phyloP scores from a whole-genome alignment of 2,329 filamentous ascomycete genomes.

The Plectosphaerella sp. region DNA sequence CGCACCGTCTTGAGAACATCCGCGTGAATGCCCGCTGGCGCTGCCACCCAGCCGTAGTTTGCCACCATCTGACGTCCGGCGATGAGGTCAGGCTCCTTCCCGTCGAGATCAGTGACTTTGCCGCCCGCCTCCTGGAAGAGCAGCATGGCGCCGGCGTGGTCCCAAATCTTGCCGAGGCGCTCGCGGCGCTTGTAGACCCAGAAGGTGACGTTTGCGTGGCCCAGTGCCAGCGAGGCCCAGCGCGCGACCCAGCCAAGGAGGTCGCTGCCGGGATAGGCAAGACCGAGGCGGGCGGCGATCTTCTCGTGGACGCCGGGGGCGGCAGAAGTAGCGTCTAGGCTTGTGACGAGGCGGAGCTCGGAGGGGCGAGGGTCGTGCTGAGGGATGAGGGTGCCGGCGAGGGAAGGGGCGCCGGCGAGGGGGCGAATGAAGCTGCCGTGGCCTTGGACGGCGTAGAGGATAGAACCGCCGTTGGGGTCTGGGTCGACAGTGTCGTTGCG shows the following conservation, averaged over 20 bases:
- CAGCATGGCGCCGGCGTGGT: slow-evolving; percentile 56
- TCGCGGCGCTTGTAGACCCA: slow-evolving; percentile 50
- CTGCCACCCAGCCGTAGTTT: slow-evolving; percentile 55
- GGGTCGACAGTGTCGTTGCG: slow-evolving; percentile 39
- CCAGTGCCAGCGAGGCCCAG: slow-evolving; percentile 48
- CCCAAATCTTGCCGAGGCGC: slow-evolving; percentile 52
- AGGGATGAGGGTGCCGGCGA: slow-evolving; percentile 6
- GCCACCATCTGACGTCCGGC: slow-evolving; percentile 41
- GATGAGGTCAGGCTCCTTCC: slow-evolving; percentile 43
- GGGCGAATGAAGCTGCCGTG: slow-evolving; percentile 43
- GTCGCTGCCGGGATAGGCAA: slow-evolving; percentile 42
- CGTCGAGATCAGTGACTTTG: slow-evolving; percentile 49
- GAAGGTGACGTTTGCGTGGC: slow-evolving; percentile 47
- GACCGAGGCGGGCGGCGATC: slow-evolving; percentile 35
- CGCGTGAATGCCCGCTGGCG: slow-evolving; percentile 37
- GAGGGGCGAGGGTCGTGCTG: slow-evolving; percentile 1
- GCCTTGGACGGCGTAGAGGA: slow-evolving; percentile 45
- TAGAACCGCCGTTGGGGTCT: slow-evolving; percentile 34
- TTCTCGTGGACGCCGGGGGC: slow-evolving; percentile 41
- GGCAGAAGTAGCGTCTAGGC: slow-evolving; percentile 40
- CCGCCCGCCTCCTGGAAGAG: slow-evolving; percentile 54
- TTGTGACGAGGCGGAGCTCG: slow-evolving; percentile 36
- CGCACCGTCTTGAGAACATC: slow-evolving; percentile 34
- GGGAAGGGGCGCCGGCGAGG: slow-evolving; percentile 21
- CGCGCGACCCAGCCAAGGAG: slow-evolving; percentile 54